Conservation (phyloP, 768 basidiomycete genomes). For the Cubamyces sp. region DNA sequence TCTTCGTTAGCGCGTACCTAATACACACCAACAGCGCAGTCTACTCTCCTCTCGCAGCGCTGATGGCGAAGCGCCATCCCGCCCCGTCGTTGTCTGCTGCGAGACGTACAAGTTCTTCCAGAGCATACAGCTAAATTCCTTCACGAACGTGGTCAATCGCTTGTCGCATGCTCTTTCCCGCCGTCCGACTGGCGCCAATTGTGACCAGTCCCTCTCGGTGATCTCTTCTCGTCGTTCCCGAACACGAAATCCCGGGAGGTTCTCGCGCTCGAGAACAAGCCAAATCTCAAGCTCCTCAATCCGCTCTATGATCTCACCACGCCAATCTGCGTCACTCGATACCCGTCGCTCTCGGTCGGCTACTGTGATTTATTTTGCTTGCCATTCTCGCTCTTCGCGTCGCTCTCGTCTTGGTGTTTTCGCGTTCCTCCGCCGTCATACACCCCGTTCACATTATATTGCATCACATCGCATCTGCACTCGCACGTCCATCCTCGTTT, state of each 20-base stretch:
- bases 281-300: constrained; percentile 77
- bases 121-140: constrained; percentile 87
- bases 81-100: constrained; percentile 97
- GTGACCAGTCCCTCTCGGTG: constrained; percentile 35
- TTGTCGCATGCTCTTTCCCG: background rate
- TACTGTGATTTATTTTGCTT: constrained; percentile 29
- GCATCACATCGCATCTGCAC: constrained; percentile 26
- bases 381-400: constrained; percentile 15
- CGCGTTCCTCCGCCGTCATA: constrained; percentile 14
- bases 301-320: constrained; percentile 95
- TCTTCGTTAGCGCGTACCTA: constrained; percentile 92
- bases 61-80: constrained; percentile 89
- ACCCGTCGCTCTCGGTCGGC: constrained; percentile 62
- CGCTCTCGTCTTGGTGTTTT: constrained; percentile 12
- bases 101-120: constrained; percentile 99
- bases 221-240: constrained; percentile 39
- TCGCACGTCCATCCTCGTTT: constrained; percentile 8
- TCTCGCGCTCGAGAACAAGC: constrained; percentile 36
- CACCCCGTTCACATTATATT: constrained; percentile 10
- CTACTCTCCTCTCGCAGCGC: constrained; percentile 89
- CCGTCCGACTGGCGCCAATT: constrained; percentile 1
- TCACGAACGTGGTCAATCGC: constrained; percentile 85
- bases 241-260: constrained; percentile 38
- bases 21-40: constrained; percentile 94
- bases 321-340: constrained; percentile 89